Evolutionary conservation across 306 rosid genomes (phyloP).

Genomic region (Vigna radiata): DNA sequence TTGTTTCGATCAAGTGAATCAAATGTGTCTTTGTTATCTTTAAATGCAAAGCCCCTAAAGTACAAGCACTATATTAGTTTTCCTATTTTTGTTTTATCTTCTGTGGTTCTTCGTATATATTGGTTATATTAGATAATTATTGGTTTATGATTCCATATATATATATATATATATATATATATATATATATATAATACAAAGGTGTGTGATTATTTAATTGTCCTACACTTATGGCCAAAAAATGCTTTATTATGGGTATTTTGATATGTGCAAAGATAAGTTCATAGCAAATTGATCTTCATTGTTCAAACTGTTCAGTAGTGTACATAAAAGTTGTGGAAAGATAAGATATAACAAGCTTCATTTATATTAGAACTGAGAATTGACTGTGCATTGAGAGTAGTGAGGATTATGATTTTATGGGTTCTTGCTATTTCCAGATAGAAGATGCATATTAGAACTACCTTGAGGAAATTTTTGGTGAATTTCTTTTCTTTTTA

Average conservation of each 20-base stretch:
- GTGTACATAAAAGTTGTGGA: background rate
- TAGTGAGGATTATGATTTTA: constrained; percentile 2
- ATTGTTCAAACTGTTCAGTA: no score
- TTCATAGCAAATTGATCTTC: no score
- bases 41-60: background rate
- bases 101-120: background rate
- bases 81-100: background rate
- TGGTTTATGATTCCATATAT: background rate
- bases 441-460: constrained; percentile 36
- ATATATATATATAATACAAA: no score
- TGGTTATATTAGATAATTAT: background rate
- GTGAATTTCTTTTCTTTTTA: background rate
- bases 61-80: background rate
- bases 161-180: background rate
- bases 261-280: no score
- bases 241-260: background rate
- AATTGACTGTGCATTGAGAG: background rate
- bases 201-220: background rate
- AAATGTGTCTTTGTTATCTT: background rate
- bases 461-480: constrained; percentile 8
- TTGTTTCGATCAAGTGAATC: background rate
- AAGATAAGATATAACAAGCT: constrained; percentile 1
- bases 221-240: background rate
- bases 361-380: background rate
- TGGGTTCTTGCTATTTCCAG: constrained; percentile 1